Conservation (phyloP, 1,139 yeast species). For the Pichia sp. region DNA sequence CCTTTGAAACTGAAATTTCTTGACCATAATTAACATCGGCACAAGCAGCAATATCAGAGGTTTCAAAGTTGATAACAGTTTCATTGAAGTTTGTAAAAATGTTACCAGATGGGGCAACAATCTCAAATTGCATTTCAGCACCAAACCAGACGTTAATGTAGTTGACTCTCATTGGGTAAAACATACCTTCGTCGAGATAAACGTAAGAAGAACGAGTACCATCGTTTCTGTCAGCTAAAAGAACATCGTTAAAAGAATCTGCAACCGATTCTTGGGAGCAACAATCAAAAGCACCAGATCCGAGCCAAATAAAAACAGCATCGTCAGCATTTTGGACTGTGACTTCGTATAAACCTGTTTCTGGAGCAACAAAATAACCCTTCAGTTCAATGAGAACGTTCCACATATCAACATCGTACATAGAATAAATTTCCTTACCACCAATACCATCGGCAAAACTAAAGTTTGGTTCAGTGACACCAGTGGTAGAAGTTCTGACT, state of each 20-base stretch:
- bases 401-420: constrained; percentile 4
- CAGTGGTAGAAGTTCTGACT: constrained; percentile 2
- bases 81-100: constrained; percentile 1
- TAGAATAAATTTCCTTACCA: constrained; percentile 1
- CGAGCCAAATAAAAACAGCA: constrained; percentile 19
- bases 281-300: constrained; percentile 23
- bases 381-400: constrained; percentile 6
- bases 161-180: constrained; percentile 2
- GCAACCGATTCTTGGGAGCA: constrained; percentile 11
- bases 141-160: constrained; percentile 1
- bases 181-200: constrained; percentile 1
- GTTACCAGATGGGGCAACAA: constrained; percentile 14
- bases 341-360: constrained; percentile 16
- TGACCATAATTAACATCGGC: constrained; percentile 2
- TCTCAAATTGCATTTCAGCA: constrained; percentile 10
- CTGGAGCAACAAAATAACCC: constrained; percentile 14
- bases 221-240: not conserved
- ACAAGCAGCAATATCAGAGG: constrained; percentile 1
- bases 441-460: not conserved
- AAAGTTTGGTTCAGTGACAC: constrained; percentile 9
- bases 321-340: constrained; percentile 18
- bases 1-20: not conserved
- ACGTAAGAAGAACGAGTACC: constrained; percentile 1
- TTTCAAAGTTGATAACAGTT: constrained; percentile 1
- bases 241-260: not conserved